Evolutionary conservation across 2,329 filamentous ascomycete genomes (phyloP).

Genomic region (Aspergillus sergii): DNA sequence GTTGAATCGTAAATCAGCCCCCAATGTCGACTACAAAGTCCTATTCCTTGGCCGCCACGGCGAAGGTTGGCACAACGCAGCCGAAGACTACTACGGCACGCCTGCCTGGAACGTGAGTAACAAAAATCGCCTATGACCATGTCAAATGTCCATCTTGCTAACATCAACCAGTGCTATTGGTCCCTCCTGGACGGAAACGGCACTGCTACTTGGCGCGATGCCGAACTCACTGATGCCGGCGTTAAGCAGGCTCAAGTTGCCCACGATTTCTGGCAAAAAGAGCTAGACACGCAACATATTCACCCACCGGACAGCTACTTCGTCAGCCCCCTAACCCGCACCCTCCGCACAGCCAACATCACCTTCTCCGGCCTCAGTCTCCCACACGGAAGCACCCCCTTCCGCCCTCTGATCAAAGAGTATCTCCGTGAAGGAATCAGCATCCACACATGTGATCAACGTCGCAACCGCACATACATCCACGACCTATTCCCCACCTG

Average conservation of each 20-base stretch:
- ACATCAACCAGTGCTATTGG: constrained; percentile 55
- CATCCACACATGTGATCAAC: constrained; percentile 63
- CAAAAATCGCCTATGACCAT: background rate
- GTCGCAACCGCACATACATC: constrained; percentile 53
- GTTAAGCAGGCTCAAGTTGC: constrained; percentile 51
- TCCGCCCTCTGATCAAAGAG: constrained; percentile 59
- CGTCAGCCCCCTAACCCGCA: constrained; percentile 58
- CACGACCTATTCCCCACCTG: constrained; percentile 51
- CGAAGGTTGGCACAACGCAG: constrained; percentile 63
- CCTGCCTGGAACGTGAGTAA: constrained; percentile 60
- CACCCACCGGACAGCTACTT: constrained; percentile 58
- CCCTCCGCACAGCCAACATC: constrained; percentile 57
- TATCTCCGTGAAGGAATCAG: constrained; percentile 60
- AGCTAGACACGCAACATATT: constrained; percentile 50
- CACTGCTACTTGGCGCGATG: constrained; percentile 59
- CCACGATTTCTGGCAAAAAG: constrained; percentile 52
- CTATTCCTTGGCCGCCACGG: constrained; percentile 63
- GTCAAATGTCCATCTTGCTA: background rate
- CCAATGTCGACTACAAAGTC: constrained; percentile 55
- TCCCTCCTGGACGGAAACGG: constrained; percentile 58
- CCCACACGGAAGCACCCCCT: constrained; percentile 43
- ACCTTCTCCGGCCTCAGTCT: constrained; percentile 54
- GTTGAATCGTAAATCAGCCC: constrained; percentile 46
- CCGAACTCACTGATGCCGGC: constrained; percentile 56
- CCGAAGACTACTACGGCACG: constrained; percentile 60